Percentiles rank a stretch among this genome's conserved stretches.
Conservation (phyloP, 306 rosid species). For the Rosa rugosa region DNA sequence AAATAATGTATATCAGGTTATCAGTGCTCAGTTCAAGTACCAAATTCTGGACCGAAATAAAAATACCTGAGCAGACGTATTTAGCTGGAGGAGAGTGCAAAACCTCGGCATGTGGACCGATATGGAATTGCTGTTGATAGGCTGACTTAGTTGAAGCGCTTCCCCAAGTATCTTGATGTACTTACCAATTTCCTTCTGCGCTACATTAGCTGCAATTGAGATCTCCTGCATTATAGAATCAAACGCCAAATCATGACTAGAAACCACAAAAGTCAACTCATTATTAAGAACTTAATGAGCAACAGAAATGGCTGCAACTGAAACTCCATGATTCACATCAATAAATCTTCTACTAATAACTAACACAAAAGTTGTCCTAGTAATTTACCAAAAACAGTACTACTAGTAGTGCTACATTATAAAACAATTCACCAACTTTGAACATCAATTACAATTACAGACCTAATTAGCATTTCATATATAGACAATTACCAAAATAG, state of each 20-base stretch:
- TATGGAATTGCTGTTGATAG: slow-evolving; percentile 91
- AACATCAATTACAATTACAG: neutral
- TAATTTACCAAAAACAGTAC: neutral
- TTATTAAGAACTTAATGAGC: neutral
- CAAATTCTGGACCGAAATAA: slow-evolving; percentile 9
- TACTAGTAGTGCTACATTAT: neutral
- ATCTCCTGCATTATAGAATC: slow-evolving; percentile 64
- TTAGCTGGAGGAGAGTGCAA: slow-evolving; percentile 96
- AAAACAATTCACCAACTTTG: neutral
- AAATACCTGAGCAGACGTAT: slow-evolving; percentile 94
- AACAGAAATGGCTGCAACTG: neutral
- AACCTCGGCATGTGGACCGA: slow-evolving; percentile 96
- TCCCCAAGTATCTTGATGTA: slow-evolving; percentile 96
- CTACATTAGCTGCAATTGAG: slow-evolving; percentile 93
- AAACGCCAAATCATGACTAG: slow-evolving; percentile 25
- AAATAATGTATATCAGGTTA: slow-evolving; percentile 7
- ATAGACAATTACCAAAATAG: neutral
- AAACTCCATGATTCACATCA: neutral
- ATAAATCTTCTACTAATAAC: neutral
- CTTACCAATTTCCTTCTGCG: slow-evolving; percentile 92
- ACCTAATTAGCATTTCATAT: neutral
- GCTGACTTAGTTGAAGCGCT: slow-evolving; percentile 94
- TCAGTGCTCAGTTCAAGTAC: slow-evolving; percentile 1
- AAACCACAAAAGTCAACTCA: slow-evolving; percentile 4
- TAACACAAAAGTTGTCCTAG: neutral